A percentile compares a stretch with the other conserved stretches of the same genome.
These are phyloP conservation scores for Leersia perrieri DNA, from an alignment of 176 grass and related monocot species.

Conservation along the genomic window DNA sequence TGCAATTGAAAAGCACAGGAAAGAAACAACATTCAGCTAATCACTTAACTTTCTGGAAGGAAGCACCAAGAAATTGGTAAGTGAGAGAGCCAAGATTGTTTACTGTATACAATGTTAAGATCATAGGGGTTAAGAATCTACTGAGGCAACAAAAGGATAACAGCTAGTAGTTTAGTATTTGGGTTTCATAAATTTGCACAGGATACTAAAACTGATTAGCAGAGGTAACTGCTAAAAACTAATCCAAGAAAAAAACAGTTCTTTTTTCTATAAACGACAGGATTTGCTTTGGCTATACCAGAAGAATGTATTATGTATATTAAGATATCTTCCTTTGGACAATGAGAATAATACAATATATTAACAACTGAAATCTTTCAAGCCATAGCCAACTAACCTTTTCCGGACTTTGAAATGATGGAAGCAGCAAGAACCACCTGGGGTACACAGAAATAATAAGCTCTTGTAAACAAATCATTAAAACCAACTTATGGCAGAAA, in stretches of 20 bases:
- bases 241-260: background rate
- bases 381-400: conserved; percentile 46
- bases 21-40: background rate
- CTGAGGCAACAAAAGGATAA: background rate
- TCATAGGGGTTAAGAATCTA: background rate
- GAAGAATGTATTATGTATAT: background rate
- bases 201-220: background rate
- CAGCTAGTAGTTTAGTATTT: background rate
- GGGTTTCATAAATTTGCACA: background rate
- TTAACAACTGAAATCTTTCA: conserved; percentile 15
- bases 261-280: background rate
- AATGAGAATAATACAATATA: background rate
- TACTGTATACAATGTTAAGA: background rate
- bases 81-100: background rate
- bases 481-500: background rate
- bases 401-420: conserved; percentile 70
- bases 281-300: background rate
- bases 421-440: conserved; percentile 91
- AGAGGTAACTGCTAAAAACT: background rate
- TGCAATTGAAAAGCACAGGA: conserved; percentile 29
- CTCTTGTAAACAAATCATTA: background rate
- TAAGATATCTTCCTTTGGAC: background rate
- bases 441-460: background rate
- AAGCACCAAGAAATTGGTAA: background rate
- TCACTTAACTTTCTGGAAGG: background rate